A percentile compares a stretch with the other conserved stretches of the same genome.
phyloP scores from a whole-genome alignment of 2,329 filamentous ascomycete genomes.

The Seiridium cupressi region DNA sequence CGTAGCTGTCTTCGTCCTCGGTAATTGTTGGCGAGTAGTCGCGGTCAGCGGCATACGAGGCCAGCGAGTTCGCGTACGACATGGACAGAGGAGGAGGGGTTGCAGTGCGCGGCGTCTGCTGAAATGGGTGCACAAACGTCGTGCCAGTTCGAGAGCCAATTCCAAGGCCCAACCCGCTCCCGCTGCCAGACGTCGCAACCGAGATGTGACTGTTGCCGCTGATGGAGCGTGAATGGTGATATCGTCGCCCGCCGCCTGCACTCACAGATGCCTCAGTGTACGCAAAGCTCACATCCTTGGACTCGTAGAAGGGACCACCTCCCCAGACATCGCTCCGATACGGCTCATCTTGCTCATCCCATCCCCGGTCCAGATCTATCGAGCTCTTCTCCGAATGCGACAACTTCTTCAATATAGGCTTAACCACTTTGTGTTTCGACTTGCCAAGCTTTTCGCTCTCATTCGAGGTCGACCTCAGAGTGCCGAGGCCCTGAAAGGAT shows the following conservation, averaged over 20 bases:
- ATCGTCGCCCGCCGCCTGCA: slow-evolving; percentile 34
- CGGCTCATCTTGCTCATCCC: slow-evolving; percentile 51
- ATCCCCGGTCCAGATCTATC: slow-evolving; percentile 58
- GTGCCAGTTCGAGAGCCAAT: slow-evolving; percentile 25
- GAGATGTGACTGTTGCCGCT: slow-evolving; percentile 58
- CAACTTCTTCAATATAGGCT: slow-evolving; percentile 62
- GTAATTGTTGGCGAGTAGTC: slow-evolving; percentile 57
- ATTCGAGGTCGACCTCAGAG: slow-evolving; percentile 21
- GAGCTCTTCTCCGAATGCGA: slow-evolving; percentile 60
- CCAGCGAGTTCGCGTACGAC: slow-evolving; percentile 55
- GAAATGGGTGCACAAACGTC: slow-evolving; percentile 62
- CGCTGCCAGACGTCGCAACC: slow-evolving; percentile 53
- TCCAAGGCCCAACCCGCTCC: slow-evolving; percentile 24
- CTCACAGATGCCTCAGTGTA: slow-evolving; percentile 26
- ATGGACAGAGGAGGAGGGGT: slow-evolving; percentile 58
- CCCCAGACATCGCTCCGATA: slow-evolving; percentile 27
- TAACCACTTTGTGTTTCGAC: slow-evolving; percentile 48
- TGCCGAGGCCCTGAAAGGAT: slow-evolving; percentile 29
- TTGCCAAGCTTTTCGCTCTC: slow-evolving; percentile 41
- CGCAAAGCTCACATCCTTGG: slow-evolving; percentile 46
- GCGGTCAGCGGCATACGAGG: slow-evolving; percentile 42
- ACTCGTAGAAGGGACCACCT: slow-evolving; percentile 15
- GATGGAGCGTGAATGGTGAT: slow-evolving; percentile 56
- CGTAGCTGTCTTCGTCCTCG: slow-evolving; percentile 45
- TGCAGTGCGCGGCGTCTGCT: slow-evolving; percentile 60